A percentile compares a stretch with the other conserved stretches of the same genome.
Evolutionary conservation across 2,329 filamentous ascomycete species (phyloP).

Genomic region (Beauveria sp.): DNA sequence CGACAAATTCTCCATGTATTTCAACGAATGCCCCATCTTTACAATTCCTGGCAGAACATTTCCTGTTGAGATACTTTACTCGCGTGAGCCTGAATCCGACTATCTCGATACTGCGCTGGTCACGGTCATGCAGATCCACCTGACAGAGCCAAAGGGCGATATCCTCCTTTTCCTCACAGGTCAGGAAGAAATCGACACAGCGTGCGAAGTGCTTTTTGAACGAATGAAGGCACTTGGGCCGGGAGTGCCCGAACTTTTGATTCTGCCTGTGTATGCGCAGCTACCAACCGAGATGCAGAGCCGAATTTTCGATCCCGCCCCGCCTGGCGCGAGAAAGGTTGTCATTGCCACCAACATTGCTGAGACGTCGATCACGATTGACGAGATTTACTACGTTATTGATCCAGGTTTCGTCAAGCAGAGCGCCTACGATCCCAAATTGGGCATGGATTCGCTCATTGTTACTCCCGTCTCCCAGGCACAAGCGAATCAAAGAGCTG

Average conservation of each 20-base stretch:
- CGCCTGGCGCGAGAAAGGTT: slow-evolving; percentile 78
- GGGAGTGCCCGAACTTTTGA: slow-evolving; percentile 82
- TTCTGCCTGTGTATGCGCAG: slow-evolving; percentile 92
- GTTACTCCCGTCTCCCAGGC: slow-evolving; percentile 96
- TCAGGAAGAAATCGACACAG: slow-evolving; percentile 95
- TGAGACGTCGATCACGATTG: slow-evolving; percentile 95
- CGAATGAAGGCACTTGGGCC: slow-evolving; percentile 93
- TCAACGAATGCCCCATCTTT: slow-evolving; percentile 92
- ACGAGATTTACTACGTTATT: slow-evolving; percentile 94
- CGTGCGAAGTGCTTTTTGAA: slow-evolving; percentile 86
- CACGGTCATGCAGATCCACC: slow-evolving; percentile 96
- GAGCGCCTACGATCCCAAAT: slow-evolving; percentile 91
- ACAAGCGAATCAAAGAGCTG: slow-evolving; percentile 88
- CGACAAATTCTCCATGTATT: slow-evolving; percentile 95
- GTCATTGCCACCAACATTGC: slow-evolving; percentile 98
- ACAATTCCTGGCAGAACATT: slow-evolving; percentile 92
- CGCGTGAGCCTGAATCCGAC: slow-evolving; percentile 87
- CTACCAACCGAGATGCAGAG: slow-evolving; percentile 91
- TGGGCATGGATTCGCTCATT: slow-evolving; percentile 94
- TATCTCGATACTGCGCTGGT: slow-evolving; percentile 91
- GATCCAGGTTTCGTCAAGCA: slow-evolving; percentile 98
- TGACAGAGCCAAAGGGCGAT: slow-evolving; percentile 86
- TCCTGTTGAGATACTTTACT: slow-evolving; percentile 94
- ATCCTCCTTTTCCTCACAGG: slow-evolving; percentile 96
- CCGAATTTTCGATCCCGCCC: slow-evolving; percentile 88